A percentile compares a stretch with the other conserved stretches of the same genome.
These are phyloP conservation scores for Lodderomyces oxycetoniae DNA, from an alignment of 1,139 yeast genomes.

Conservation along the genomic window DNA sequence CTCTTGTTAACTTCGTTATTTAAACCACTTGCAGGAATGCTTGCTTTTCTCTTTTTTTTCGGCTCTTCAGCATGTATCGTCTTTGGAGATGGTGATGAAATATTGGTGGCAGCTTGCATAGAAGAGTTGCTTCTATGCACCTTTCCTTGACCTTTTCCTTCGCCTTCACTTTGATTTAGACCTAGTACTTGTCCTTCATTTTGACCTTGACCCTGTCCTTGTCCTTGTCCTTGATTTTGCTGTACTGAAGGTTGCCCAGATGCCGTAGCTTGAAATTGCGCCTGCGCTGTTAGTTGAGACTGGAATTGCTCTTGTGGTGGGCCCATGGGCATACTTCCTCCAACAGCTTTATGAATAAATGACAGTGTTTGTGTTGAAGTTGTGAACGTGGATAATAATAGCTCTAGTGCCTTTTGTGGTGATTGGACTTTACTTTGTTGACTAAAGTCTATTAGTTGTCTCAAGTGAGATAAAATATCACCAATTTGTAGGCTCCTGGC, in stretches of 20 bases:
- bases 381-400: slow-evolving; percentile 36
- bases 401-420: slow-evolving; percentile 57
- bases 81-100: slow-evolving; percentile 21
- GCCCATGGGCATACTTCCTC: slow-evolving; percentile 5
- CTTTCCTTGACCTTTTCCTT: background rate
- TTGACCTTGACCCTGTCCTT: slow-evolving; percentile 3
- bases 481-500: slow-evolving; percentile 69
- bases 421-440: slow-evolving; percentile 40
- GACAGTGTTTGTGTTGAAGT: slow-evolving; percentile 18
- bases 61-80: slow-evolving; percentile 19
- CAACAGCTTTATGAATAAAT: slow-evolving; percentile 15
- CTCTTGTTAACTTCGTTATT: slow-evolving; percentile 11
- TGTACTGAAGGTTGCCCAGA: slow-evolving; percentile 7
- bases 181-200: slow-evolving; percentile 1
- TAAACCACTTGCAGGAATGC: slow-evolving; percentile 12
- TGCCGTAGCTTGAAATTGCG: slow-evolving; percentile 3
- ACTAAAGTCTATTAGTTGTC: slow-evolving; percentile 59
- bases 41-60: slow-evolving; percentile 20
- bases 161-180: background rate
- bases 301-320: slow-evolving; percentile 9
- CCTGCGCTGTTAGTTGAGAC: slow-evolving; percentile 12
- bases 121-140: background rate
- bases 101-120: slow-evolving; percentile 1
- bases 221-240: slow-evolving; percentile 9
- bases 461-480: slow-evolving; percentile 69